These are phyloP conservation scores for Arxiozyma heterogenica DNA, from an alignment of 1,139 yeast genomes.

Conservation along the genomic window DNA sequence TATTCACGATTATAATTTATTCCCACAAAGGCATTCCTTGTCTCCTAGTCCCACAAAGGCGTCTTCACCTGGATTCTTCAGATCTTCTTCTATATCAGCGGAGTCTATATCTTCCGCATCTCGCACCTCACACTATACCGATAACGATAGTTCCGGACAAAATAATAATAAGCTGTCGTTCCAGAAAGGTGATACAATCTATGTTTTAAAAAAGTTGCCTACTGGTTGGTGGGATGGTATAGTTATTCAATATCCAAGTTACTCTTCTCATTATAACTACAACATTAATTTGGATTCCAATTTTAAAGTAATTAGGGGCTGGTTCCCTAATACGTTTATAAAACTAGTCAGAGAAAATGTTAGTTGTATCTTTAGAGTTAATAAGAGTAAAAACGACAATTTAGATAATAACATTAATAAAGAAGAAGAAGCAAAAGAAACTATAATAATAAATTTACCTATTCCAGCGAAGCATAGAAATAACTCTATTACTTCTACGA, in stretches of 20 bases:
- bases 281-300: constrained; percentile 8
- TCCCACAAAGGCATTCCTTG: not conserved
- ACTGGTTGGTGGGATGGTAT: constrained; percentile 74
- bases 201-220: constrained; percentile 39
- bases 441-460: not conserved
- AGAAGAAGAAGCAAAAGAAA: not conserved
- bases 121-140: not conserved
- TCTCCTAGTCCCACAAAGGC: not conserved
- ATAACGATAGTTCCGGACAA: constrained; percentile 5
- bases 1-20: constrained; percentile 14
- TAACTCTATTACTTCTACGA: not conserved
- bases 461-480: not conserved
- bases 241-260: constrained; percentile 20
- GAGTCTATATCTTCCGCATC: not conserved
- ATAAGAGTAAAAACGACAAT: not conserved
- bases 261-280: not conserved
- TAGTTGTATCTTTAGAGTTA: not conserved
- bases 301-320: constrained; percentile 44
- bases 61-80: not conserved
- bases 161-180: constrained; percentile 14
- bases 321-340: constrained; percentile 61
- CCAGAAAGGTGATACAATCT: constrained; percentile 29
- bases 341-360: constrained; percentile 14
- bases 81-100: not conserved
- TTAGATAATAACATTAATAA: not conserved